Percentiles rank a stretch among this genome's conserved stretches.
Evolutionary conservation across 2,329 filamentous ascomycete genomes (phyloP).

Genomic region (Fusarium pseudograminearum): DNA sequence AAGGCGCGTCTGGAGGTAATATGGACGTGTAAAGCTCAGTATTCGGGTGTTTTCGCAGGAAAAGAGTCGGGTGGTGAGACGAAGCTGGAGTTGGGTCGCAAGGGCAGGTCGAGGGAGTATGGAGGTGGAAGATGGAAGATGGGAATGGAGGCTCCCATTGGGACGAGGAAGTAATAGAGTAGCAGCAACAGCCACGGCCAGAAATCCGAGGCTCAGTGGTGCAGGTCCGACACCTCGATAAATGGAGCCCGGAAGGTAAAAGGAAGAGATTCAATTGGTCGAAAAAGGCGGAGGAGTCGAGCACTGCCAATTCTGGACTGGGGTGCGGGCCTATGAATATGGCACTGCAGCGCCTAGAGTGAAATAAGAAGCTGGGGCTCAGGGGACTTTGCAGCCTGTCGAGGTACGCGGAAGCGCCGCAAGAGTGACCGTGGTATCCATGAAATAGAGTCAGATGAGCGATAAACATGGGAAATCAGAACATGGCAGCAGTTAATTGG

Average conservation of each 20-base stretch:
- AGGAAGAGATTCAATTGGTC: conserved; percentile 26
- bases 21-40: conserved; percentile 26
- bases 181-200: conserved; percentile 39
- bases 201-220: conserved; percentile 39
- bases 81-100: conserved; percentile 26
- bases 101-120: conserved; percentile 18
- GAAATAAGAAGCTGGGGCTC: conserved; percentile 24
- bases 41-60: neutral
- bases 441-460: neutral
- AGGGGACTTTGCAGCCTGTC: conserved; percentile 17
- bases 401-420: conserved; percentile 20
- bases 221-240: conserved; percentile 30
- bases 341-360: conserved; percentile 27
- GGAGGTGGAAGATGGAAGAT: conserved; percentile 36
- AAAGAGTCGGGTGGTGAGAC: neutral
- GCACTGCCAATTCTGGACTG: conserved; percentile 10
- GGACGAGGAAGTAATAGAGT: conserved; percentile 36
- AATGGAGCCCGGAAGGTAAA: conserved; percentile 39
- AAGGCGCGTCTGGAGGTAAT: conserved; percentile 43
- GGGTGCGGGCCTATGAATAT: conserved; percentile 8
- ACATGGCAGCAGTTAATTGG: neutral
- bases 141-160: conserved; percentile 34
- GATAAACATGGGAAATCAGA: neutral
- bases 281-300: conserved; percentile 10
- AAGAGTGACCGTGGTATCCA: conserved; percentile 2